phyloP scores from a whole-genome alignment of 768 basidiomycete species.

The Suillus lakei region DNA sequence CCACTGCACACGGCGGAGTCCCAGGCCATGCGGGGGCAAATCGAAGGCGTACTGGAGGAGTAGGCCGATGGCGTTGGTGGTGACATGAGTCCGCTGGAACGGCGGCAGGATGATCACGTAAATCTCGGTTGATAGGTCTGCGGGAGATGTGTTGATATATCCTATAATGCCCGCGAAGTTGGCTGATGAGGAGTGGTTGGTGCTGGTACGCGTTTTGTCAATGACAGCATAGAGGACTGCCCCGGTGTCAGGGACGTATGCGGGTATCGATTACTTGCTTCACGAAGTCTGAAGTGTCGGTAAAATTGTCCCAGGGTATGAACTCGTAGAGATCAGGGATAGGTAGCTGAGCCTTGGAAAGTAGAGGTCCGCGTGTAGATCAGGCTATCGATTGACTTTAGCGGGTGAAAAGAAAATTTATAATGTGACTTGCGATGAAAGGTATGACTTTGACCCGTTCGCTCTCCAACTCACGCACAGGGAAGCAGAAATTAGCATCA shows the following conservation, averaged over 20 bases:
- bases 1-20: conserved; percentile 68
- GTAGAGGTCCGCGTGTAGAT: conserved; percentile 47
- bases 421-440: conserved; percentile 38
- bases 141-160: conserved; percentile 47
- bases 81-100: conserved; percentile 69
- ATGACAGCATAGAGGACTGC: conserved; percentile 54
- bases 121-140: conserved; percentile 54
- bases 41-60: conserved; percentile 54
- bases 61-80: conserved; percentile 55
- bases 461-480: conserved; percentile 51
- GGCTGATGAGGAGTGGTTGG: not conserved
- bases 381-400: conserved; percentile 38
- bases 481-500: conserved; percentile 56
- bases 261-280: conserved; percentile 38
- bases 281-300: conserved; percentile 40
- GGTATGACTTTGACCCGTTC: conserved; percentile 53
- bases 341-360: conserved; percentile 35
- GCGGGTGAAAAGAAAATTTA: not conserved
- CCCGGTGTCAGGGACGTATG: conserved; percentile 39
- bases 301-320: conserved; percentile 56
- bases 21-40: conserved; percentile 48
- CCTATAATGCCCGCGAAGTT: conserved; percentile 59
- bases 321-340: conserved; percentile 51
- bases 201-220: conserved; percentile 46
- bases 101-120: conserved; percentile 55